These are phyloP conservation scores for Fistulinella prunicolor DNA, from an alignment of 768 basidiomycete species.

Conservation along the genomic window DNA sequence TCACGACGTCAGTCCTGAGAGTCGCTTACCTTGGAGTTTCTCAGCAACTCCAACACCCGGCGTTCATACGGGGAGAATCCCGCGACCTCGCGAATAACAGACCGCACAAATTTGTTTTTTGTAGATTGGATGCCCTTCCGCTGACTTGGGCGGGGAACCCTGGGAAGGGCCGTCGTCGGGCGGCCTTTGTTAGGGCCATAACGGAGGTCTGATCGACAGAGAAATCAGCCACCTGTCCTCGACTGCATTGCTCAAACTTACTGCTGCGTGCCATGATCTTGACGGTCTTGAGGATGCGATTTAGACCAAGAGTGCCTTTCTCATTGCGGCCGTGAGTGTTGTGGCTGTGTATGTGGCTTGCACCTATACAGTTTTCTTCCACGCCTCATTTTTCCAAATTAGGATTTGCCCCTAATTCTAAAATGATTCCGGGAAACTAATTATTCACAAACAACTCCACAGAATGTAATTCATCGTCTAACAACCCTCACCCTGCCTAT, in stretches of 20 bases:
- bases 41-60: slow-evolving; percentile 95
- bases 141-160: slow-evolving; percentile 74
- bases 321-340: slow-evolving; percentile 21
- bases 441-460: background rate
- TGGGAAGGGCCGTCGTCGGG: slow-evolving; percentile 81
- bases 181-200: slow-evolving; percentile 85
- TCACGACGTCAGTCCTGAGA: background rate
- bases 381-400: slow-evolving; percentile 24
- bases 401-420: slow-evolving; percentile 12
- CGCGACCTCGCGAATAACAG: slow-evolving; percentile 92
- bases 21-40: slow-evolving; percentile 86
- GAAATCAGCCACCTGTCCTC: slow-evolving; percentile 4
- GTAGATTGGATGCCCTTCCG: slow-evolving; percentile 90
- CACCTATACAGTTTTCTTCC: slow-evolving; percentile 54
- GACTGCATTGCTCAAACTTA: slow-evolving; percentile 39
- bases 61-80: slow-evolving; percentile 98
- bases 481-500: slow-evolving; percentile 51
- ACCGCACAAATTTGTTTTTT: slow-evolving; percentile 92
- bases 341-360: slow-evolving; percentile 52
- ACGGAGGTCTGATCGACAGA: slow-evolving; percentile 62
- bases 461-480: slow-evolving; percentile 39
- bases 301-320: slow-evolving; percentile 19
- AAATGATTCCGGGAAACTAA: no score
- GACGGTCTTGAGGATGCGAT: slow-evolving; percentile 48
- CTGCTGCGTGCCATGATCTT: slow-evolving; percentile 75